A percentile compares a stretch with the other conserved stretches of the same genome.
These are phyloP conservation scores for Podospora anserina DNA, from an alignment of 495 filamentous ascomycete genomes.

Conservation along the genomic window DNA sequence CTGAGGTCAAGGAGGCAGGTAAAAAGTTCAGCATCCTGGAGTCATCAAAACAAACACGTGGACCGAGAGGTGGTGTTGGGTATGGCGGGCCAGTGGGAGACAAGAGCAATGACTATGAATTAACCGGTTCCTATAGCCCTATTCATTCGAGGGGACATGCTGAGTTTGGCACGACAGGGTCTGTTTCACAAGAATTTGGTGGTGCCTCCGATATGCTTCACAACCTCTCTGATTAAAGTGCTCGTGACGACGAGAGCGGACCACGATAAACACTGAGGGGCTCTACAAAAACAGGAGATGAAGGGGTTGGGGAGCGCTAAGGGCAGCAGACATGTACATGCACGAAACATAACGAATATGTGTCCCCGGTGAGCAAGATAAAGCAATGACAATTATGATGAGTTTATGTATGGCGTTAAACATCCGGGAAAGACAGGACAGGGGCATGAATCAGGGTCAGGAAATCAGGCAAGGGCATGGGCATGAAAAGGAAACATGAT, in stretches of 20 bases:
- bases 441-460: background rate
- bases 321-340: background rate
- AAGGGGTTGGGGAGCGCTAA: background rate
- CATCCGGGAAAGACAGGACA: background rate
- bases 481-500: background rate
- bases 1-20: slow-evolving; percentile 65
- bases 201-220: background rate
- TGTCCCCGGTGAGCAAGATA: background rate
- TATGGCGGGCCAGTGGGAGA: background rate
- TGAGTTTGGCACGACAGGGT: background rate
- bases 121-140: background rate
- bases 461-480: background rate
- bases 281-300: background rate
- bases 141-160: background rate
- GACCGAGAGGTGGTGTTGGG: background rate
- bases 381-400: background rate
- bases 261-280: background rate
- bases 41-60: background rate
- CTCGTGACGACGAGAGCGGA: background rate
- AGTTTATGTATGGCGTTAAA: background rate
- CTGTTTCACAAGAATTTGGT: background rate
- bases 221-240: background rate
- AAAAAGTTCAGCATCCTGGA: slow-evolving; percentile 68
- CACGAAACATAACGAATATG: background rate
- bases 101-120: background rate